A percentile compares a stretch with the other conserved stretches of the same genome.
Conservation (phyloP, 2,329 filamentous ascomycete genomes). For the Alternaria panax region DNA sequence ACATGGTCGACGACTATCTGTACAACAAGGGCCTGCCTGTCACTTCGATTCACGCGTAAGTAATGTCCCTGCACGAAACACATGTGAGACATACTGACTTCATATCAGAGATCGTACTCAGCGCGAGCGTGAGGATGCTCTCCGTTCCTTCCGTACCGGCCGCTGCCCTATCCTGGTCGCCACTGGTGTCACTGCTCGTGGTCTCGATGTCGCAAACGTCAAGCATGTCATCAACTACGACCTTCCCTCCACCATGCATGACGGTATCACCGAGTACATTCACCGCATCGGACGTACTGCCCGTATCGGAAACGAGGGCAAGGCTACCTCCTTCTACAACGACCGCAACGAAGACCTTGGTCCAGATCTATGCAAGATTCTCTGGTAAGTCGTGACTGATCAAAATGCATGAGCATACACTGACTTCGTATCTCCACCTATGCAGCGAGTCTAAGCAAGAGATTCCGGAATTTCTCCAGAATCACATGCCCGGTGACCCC, state of each 20-base stretch:
- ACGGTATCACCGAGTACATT: conserved; percentile 92
- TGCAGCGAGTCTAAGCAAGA: neutral
- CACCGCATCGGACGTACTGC: conserved; percentile 97
- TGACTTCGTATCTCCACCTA: neutral
- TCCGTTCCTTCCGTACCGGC: conserved; percentile 83
- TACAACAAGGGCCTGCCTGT: conserved; percentile 81
- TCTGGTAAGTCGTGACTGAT: conserved; percentile 59
- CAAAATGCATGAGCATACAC: conserved; percentile 57
- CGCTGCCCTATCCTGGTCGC: conserved; percentile 81
- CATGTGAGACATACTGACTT: neutral
- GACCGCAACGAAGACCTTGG: conserved; percentile 77
- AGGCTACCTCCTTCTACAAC: conserved; percentile 89
- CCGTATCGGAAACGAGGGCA: conserved; percentile 85
- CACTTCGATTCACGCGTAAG: conserved; percentile 79
- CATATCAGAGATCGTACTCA: conserved; percentile 73
- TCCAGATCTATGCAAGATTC: conserved; percentile 76
- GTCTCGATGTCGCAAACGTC: conserved; percentile 86
- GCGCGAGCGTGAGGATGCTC: conserved; percentile 86
- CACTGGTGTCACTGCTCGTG: conserved; percentile 86
- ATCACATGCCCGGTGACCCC: conserved; percentile 66
- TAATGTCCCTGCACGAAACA: neutral
- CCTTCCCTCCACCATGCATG: conserved; percentile 74
- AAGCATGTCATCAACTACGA: conserved; percentile 95
- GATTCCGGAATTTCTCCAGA: conserved; percentile 81
- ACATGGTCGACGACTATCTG: conserved; percentile 85